Base-by-base conservation (phyloP, 805 yeast genomes). In the Metschnikowia lachancei region DNA sequence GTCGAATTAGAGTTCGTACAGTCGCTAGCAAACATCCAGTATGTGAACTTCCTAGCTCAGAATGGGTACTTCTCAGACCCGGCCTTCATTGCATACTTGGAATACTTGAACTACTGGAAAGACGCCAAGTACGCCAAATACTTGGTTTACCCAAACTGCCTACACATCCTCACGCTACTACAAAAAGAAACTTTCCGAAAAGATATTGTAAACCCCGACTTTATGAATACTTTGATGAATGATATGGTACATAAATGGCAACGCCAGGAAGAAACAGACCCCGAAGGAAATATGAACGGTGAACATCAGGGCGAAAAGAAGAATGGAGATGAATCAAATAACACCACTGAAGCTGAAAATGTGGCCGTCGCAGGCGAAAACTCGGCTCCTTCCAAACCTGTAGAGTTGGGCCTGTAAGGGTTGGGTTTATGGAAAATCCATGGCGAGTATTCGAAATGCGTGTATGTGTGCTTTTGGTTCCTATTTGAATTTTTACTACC, bases 1-100 rank as follows among this genome's bases (percentile, higher is more conserved):
- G 80, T 87, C 18, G 96, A 87, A 56, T 73, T 87, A n/a, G 97
- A 87, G 78, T 92, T 92, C 66, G 95, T 92, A 3, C 98, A 92
- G 66, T 84, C 96, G 13, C 73, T 92, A 29, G 88, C 96, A 2
- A 94, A 92, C 64, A 82, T 92, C 37, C 96, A 85, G 63, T 92
- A 91, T 61, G 75, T 92, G 46, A 83, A 88, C 53, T 90, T 81
- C 58, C 72, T 92, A 20, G 96, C 97, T 2, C 97, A 91, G 64
- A 86, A 83, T 55, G 82, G 83, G 47, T 82, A 82, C 59, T 70
- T 91, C 11, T 83, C 85, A 56, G 84, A 86, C 57, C 81, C 77
- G 24, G 76, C 77, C 42, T 91, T 92, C 56, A 70, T 89, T 28
- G 79, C 81, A 49, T 92, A 92, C 60, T 68, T 92, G 50, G 75